Evolutionary conservation across 208 protist species (phyloP).

Genomic region (Wallacemonas sp.): DNA sequence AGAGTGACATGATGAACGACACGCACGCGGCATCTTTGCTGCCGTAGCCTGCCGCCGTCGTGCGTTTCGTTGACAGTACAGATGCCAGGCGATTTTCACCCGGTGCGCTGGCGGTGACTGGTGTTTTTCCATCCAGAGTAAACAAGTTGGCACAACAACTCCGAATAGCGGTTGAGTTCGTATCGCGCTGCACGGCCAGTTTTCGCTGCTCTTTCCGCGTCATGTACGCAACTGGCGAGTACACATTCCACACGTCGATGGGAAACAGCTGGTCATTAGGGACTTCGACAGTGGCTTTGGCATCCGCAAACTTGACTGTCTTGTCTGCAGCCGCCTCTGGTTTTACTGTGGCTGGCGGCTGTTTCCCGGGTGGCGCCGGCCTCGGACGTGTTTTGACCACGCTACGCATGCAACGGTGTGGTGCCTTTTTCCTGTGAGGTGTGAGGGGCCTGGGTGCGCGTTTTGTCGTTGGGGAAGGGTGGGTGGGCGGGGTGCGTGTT

Average conservation of each 20-base stretch:
- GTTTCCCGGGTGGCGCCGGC: not conserved
- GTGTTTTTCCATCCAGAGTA: not conserved
- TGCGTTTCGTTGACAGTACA: not conserved
- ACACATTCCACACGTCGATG: slow-evolving; percentile 43
- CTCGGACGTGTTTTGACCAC: slow-evolving; percentile 2
- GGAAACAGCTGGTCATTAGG: slow-evolving; percentile 41
- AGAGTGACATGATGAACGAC: slow-evolving; percentile 52
- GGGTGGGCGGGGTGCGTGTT: not conserved
- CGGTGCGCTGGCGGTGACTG: not conserved
- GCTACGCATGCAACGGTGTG: not conserved
- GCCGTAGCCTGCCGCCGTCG: slow-evolving; percentile 18
- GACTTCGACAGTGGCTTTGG: slow-evolving; percentile 12
- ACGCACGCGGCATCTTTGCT: slow-evolving; percentile 20
- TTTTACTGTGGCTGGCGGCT: not conserved
- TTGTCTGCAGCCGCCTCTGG: not conserved
- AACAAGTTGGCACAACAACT: slow-evolving; percentile 2
- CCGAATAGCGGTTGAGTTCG: not conserved
- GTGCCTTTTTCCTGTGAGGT: not conserved
- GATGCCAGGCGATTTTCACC: slow-evolving; percentile 2
- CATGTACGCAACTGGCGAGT: slow-evolving; percentile 44
- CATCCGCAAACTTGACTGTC: not conserved
- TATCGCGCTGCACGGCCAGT: slow-evolving; percentile 19
- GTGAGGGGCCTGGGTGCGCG: not conserved
- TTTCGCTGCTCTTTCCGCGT: slow-evolving; percentile 40
- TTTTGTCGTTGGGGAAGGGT: not conserved